Base-by-base conservation (phyloP, 2,329 filamentous ascomycete genomes). In the Oidium heveae region DNA sequence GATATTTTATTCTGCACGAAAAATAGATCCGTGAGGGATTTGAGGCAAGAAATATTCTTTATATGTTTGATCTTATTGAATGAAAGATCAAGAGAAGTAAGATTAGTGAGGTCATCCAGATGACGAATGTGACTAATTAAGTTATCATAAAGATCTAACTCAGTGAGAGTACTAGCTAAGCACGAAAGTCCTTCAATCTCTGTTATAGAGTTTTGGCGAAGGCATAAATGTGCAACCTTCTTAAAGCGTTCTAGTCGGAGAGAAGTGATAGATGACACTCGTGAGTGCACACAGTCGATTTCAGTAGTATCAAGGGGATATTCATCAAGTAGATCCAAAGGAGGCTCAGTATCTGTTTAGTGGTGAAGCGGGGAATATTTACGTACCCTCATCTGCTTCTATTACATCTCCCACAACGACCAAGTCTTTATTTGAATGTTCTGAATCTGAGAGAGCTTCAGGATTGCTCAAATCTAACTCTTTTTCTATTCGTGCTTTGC, bases 11-110 rank as follows among this genome's bases (percentile, higher is more conserved):
- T 96, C 65, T 94, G 86, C 52, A 96, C 86, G 61, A 98, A 84
- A 67, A 84, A 98, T 2, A 98, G 66, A 61, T 96, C 86, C 58
- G 75, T 82, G 56, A 96, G 74, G 54, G 86, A 75, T 22, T 71
- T 81, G 56, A 98, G 71, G 62, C 89, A 83, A 56, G 75, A 75
- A 59, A 96, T 71, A 63, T 89, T 80, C 68, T 94, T 94, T 71
- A 98, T 94, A 68, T 95, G 88, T 67, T 94, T 95, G 71, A 98
- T 89, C 72, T 96, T 96, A 73, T 98, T 98, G 76, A 95, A 98
- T 67, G 85, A 93, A 53, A 98, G 74, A 66, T 98, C 91, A 55
- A 98, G 77, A 55, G 72, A 82, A 6, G 76, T 86, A 54, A 98
- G 75, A 57, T 84, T 74, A 13, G 74, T 77, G 56, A 95, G 77